Evolutionary conservation across 192 early-diverging fungal genomes (phyloP), one percentile per base, ranked within the genome.

Genomic region (Funneliformis mosseae): DNA sequence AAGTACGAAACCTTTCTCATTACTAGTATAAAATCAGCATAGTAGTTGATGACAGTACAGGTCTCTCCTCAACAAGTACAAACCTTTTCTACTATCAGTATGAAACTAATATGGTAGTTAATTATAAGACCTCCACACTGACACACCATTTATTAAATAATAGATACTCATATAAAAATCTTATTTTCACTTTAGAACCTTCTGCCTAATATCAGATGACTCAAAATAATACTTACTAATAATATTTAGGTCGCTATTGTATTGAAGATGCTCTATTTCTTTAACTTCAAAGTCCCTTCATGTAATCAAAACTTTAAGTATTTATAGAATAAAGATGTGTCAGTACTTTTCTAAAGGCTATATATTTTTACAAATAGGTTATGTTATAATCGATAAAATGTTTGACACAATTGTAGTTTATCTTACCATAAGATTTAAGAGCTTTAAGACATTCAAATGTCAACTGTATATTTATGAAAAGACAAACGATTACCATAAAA

Each of bases 31-130:
- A 28, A 73, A 73, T 41, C 45, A 42, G 45, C 71, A 73, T 42
- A 41, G 71, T 73, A 48, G 39, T 48, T 73, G 38, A 33, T 48
- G 71, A 73, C 39, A 46, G 43, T 16, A 73, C 71, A 73, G 45
- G 38, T 14, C 71, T 43, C 43, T 7, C 73, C 18, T 48, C 46
- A 59, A 74, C 73, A 59, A 74, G 73, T 74, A 74, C 42, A 41
- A 74, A 74, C 73, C 50, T 46, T 74, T 46, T 16, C 73, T 48
- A 46, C 5, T 59, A 48, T 48, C 46, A 74, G 73, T 38, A 74
- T 18, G 73, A 41, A 74, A 74, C 73, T 28, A 46, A 42, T 21
- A 74, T 18, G 73, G 73, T 59, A 74, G 73, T 74, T 74, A 39
- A 33, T 23, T 46, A 55, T 42, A n/a, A 43, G 50, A 64, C n/a